Percentiles rank a stretch among this genome's conserved stretches.
Conservation (phyloP, 2,329 filamentous ascomycete genomes). For the Hypomyces perniciosus region DNA sequence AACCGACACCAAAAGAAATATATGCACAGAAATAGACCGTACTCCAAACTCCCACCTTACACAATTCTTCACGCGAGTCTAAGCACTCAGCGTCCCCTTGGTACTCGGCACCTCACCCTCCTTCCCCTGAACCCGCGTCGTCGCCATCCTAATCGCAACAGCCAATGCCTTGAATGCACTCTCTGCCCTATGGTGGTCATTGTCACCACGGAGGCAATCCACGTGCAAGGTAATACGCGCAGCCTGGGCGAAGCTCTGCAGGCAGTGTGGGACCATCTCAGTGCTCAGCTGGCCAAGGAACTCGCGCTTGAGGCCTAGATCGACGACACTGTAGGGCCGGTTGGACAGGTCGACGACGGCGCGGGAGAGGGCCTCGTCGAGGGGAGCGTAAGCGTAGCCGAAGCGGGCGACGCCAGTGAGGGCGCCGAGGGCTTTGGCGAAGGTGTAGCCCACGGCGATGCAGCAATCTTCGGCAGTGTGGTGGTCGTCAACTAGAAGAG, state of each 20-base stretch:
- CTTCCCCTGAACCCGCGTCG: constrained; percentile 65
- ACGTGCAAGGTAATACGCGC: constrained; percentile 92
- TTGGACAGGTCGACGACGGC: constrained; percentile 94
- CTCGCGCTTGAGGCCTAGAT: constrained; percentile 81
- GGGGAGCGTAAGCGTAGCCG: constrained; percentile 83
- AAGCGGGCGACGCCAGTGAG: constrained; percentile 82
- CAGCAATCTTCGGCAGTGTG: constrained; percentile 96
- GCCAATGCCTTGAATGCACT: constrained; percentile 96
- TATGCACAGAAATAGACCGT: constrained; percentile 6
- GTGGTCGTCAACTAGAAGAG: constrained; percentile 79
- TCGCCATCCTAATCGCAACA: constrained; percentile 75
- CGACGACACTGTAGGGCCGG: constrained; percentile 76
- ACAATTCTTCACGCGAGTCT: constrained; percentile 13
- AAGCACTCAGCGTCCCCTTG: constrained; percentile 77
- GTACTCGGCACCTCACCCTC: constrained; percentile 94
- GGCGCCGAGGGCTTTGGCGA: constrained; percentile 71
- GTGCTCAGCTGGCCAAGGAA: constrained; percentile 89
- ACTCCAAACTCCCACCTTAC: constrained; percentile 4
- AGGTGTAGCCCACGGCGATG: constrained; percentile 81
- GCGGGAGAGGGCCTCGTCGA: constrained; percentile 90
- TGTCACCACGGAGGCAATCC: constrained; percentile 81
- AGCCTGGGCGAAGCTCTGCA: constrained; percentile 89
- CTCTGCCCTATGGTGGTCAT: constrained; percentile 95
- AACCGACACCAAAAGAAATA: not conserved
- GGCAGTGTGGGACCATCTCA: constrained; percentile 95